Evolutionary conservation across 805 yeast genomes (phyloP), one percentile per base, ranked within the genome.

Genomic region (Candida tallmaniae): DNA sequence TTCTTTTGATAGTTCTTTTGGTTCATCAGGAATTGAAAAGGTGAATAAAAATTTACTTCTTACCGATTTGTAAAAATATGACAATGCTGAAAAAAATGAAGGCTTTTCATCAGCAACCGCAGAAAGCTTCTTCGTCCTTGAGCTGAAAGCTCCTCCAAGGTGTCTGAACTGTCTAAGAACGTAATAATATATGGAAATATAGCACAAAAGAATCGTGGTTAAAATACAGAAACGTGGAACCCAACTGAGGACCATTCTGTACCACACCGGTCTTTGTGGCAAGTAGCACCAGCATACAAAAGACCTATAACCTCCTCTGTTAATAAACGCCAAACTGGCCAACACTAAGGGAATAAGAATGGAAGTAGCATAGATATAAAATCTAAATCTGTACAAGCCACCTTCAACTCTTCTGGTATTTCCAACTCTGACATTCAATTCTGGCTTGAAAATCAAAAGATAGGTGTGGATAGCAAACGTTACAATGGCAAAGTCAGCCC

Each of bases 401-500:
- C 90, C 94, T 56, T 83, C 90, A 5, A 53, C 53, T 29, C 67
- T 48, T 31, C 41, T 23, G 28, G 34, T 34, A 31, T 48, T 39
- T 10, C 71, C 52, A 45, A 71, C 65, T 38, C 65, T 69, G 38
- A 69, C 65, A 21, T 57, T 52, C 18, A 65, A 49, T 19, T 64
- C 67, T 1, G 90, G 86, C 39, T 66, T 63, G 55, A 85, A 83
- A 4, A 88, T 81, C 20, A 86, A 60, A 27, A 87, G 51, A 18
- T 78, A 85, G 7, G 90, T 82, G 58, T 88, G 96, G 11, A 87
- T 58, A 2, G 96, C 95, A 59, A 88, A 83, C 23, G 81, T 71
- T 21, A 86, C 62, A 34, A 87, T 88, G 12, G 93, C 88, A 23
- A 86, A 51, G 57, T 88, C 97, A 2, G 89, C 87, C 14, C 95